Conservation (phyloP, 192 early-diverging fungal genomes). For the Coemansia sp. region DNA sequence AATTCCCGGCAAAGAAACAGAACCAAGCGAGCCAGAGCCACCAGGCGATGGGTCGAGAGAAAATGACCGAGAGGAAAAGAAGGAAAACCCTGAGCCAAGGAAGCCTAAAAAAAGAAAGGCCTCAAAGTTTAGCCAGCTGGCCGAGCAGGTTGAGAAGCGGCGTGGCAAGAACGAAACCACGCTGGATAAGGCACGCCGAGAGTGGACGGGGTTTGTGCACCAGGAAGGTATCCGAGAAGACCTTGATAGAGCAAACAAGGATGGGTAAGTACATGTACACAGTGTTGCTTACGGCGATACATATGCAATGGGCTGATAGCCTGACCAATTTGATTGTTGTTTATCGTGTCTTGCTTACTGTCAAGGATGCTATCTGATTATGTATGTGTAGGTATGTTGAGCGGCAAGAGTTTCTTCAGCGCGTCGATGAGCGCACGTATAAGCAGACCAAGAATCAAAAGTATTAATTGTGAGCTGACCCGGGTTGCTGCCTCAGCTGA, state of each 20-base stretch:
- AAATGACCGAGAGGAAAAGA: background rate
- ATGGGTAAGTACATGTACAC: conserved; percentile 20
- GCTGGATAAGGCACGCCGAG: conserved; percentile 36
- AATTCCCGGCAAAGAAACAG: background rate
- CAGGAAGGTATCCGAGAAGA: conserved; percentile 45
- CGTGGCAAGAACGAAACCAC: conserved; percentile 39
- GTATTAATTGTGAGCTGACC: too few relatives aligned
- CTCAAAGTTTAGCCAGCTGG: conserved; percentile 48
- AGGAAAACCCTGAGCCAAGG: background rate
- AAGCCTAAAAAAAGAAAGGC: conserved; percentile 12
- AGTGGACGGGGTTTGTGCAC: conserved; percentile 45
- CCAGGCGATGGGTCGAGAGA: too few relatives aligned
- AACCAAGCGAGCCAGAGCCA: background rate
- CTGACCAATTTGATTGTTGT: background rate
- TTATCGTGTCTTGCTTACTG: conserved; percentile 4
- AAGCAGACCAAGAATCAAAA: conserved; percentile 12
- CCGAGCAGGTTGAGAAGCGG: conserved; percentile 36
- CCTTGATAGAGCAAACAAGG: conserved; percentile 49
- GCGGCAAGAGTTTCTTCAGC: conserved; percentile 44
- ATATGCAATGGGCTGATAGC: background rate
- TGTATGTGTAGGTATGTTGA: conserved; percentile 28
- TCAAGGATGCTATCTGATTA: background rate
- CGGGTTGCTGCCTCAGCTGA: too few relatives aligned
- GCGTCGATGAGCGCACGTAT: conserved; percentile 41
- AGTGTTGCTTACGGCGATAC: background rate